A percentile compares a stretch with the other conserved stretches of the same genome.
Evolutionary conservation across 2,329 filamentous ascomycete genomes (phyloP).

Genomic region (Diatrype stigma): DNA sequence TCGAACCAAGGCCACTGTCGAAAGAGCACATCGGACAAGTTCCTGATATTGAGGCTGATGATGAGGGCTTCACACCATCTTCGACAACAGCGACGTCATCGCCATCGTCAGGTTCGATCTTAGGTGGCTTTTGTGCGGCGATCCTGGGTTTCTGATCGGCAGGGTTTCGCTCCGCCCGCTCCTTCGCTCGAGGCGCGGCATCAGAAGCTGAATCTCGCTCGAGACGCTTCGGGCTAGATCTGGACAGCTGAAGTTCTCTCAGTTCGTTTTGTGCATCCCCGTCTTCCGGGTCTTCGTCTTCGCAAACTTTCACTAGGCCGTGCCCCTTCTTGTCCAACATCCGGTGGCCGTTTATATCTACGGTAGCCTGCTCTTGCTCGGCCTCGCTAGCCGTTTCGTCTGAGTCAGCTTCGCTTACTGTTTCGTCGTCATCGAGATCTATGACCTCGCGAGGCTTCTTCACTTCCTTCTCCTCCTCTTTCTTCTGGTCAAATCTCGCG

Average conservation of each 20-base stretch:
- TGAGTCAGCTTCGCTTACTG: slow-evolving; percentile 29
- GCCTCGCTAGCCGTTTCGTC: slow-evolving; percentile 40
- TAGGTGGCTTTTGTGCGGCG: slow-evolving; percentile 2
- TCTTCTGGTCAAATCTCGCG: slow-evolving; percentile 63
- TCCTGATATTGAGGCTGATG: slow-evolving; percentile 1
- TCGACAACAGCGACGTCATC: slow-evolving; percentile 7
- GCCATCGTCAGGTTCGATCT: slow-evolving; percentile 2
- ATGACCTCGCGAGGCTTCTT: slow-evolving; percentile 34
- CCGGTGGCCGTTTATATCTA: slow-evolving; percentile 61
- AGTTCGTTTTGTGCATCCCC: slow-evolving; percentile 59
- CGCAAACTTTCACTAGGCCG: slow-evolving; percentile 70
- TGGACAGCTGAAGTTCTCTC: slow-evolving; percentile 51
- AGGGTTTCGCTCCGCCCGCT: slow-evolving; percentile 2
- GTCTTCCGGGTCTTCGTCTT: slow-evolving; percentile 59
- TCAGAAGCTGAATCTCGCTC: slow-evolving; percentile 8
- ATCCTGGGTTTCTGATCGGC: slow-evolving; percentile 2
- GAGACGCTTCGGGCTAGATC: slow-evolving; percentile 18
- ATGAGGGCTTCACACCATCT: neutral
- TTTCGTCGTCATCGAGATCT: slow-evolving; percentile 20
- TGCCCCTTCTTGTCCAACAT: slow-evolving; percentile 64
- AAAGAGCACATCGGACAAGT: slow-evolving; percentile 65
- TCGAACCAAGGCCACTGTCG: slow-evolving; percentile 47
- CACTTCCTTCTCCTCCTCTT: slow-evolving; percentile 39
- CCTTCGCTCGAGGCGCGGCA: slow-evolving; percentile 10
- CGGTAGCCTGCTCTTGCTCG: slow-evolving; percentile 40